These are phyloP conservation scores for Penicillium pancosmium DNA, from an alignment of 495 filamentous ascomycete species.

Conservation along the genomic window DNA sequence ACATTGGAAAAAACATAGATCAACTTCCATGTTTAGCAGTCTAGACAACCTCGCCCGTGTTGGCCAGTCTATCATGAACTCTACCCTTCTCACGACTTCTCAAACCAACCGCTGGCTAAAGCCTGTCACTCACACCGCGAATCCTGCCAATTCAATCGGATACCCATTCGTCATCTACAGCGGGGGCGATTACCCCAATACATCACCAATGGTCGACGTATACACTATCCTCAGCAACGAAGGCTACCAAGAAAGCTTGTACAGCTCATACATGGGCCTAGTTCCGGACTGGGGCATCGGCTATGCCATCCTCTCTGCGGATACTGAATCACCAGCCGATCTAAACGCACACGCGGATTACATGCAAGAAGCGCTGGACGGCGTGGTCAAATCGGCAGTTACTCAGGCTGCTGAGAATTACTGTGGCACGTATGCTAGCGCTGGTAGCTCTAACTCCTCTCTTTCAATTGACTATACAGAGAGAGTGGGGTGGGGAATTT, in stretches of 20 bases:
- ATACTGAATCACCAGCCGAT: conserved; percentile 23
- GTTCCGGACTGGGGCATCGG: conserved; percentile 55
- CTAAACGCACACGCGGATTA: conserved; percentile 31
- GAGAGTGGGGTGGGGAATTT: conserved; percentile 41
- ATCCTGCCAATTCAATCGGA: conserved; percentile 48
- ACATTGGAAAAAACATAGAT: conserved; percentile 25
- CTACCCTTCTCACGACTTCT: conserved; percentile 40
- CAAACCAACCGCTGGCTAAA: conserved; percentile 48
- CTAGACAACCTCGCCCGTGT: conserved; percentile 28
- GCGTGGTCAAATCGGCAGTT: conserved; percentile 44
- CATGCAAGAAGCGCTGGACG: conserved; percentile 40
- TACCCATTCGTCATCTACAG: conserved; percentile 44
- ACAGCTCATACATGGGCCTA: conserved; percentile 48
- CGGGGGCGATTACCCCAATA: conserved; percentile 25
- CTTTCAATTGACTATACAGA: conserved; percentile 39
- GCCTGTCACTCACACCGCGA: conserved; percentile 53
- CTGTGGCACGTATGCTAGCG: conserved; percentile 41
- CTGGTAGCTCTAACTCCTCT: conserved; percentile 10
- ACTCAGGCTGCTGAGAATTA: conserved; percentile 45
- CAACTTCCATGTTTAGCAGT: conserved; percentile 34
- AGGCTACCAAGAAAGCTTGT: conserved; percentile 39
- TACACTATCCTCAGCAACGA: conserved; percentile 53
- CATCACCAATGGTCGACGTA: conserved; percentile 47
- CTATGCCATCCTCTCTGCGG: conserved; percentile 49
- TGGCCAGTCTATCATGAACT: conserved; percentile 53